These are phyloP conservation scores for Trametes cubensis DNA, from an alignment of 768 basidiomycete species.

Conservation along the genomic window DNA sequence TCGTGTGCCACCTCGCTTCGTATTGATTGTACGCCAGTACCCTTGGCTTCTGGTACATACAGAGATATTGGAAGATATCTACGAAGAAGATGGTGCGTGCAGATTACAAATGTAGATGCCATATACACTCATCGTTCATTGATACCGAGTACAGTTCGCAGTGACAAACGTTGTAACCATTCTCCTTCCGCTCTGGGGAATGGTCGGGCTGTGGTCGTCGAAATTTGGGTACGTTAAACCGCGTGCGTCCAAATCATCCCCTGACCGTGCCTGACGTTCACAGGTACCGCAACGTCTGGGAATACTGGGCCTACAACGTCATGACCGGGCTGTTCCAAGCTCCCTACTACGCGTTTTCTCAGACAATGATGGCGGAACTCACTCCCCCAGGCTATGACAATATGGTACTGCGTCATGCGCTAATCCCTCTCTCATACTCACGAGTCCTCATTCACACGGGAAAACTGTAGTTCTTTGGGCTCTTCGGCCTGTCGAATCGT, in stretches of 20 bases:
- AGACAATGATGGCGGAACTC: conserved; percentile 89
- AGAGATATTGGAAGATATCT: conserved; percentile 73
- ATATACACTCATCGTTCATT: background rate
- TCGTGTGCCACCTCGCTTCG: too few species aligned
- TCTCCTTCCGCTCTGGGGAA: conserved; percentile 82
- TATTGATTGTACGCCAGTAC: too few species aligned
- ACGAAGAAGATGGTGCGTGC: conserved; percentile 79
- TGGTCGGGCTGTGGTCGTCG: conserved; percentile 81
- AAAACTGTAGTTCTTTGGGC: conserved; percentile 75
- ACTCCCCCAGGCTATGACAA: conserved; percentile 88
- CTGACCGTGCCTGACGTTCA: background rate
- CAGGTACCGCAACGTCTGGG: conserved; percentile 81
- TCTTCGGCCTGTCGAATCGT: conserved; percentile 82
- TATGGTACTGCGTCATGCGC: conserved; percentile 45
- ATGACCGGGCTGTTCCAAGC: conserved; percentile 82
- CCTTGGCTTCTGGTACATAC: conserved; percentile 83
- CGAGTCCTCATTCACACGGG: too few species aligned
- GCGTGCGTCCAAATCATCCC: conserved; percentile 15
- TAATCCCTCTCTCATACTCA: background rate
- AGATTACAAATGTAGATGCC: background rate
- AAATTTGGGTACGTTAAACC: conserved; percentile 59
- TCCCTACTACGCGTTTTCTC: conserved; percentile 85
- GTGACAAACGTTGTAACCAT: conserved; percentile 78
- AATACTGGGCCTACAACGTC: conserved; percentile 87
- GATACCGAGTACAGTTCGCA: conserved; percentile 59